phyloP scores from a whole-genome alignment of 768 basidiomycete species.

The Obba rivulosa region DNA sequence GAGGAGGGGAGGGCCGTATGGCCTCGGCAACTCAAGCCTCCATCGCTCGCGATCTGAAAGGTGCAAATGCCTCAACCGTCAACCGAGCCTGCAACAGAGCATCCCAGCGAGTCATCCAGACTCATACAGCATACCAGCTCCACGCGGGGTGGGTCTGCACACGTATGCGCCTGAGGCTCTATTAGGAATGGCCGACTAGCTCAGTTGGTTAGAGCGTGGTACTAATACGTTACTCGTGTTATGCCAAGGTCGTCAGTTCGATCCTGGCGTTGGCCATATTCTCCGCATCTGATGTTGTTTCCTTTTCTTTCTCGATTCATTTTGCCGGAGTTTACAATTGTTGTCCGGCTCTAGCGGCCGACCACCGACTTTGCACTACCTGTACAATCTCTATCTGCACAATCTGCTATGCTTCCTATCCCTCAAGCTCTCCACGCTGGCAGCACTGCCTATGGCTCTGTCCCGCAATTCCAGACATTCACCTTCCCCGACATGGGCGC shows the following conservation, averaged over 20 bases:
- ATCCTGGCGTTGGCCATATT: constrained; percentile 19
- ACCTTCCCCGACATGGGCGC: constrained; percentile 6
- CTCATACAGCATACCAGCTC: too few relatives aligned
- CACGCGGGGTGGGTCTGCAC: too few relatives aligned
- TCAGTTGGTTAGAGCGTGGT: constrained; percentile 94
- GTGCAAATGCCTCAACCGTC: neutral
- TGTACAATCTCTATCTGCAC: too few relatives aligned
- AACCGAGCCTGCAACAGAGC: neutral
- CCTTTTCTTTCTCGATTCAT: too few relatives aligned
- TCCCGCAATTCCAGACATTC: neutral
- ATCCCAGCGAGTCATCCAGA: too few relatives aligned
- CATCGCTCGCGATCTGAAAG: constrained; percentile 35
- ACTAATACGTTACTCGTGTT: constrained; percentile 50
- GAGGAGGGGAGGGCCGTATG: constrained; percentile 59
- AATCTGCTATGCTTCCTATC: too few relatives aligned
- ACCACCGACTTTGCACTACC: too few relatives aligned
- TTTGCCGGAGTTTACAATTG: too few relatives aligned
- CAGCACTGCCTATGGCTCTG: too few relatives aligned
- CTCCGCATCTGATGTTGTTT: neutral
- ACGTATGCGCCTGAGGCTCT: too few relatives aligned
- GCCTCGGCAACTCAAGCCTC: constrained; percentile 74
- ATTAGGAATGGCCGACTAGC: constrained; percentile 64
- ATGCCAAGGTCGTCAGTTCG: constrained; percentile 21
- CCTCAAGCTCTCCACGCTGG: too few relatives aligned
- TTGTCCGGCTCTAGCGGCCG: too few relatives aligned